These are phyloP conservation scores for Pseudocercospora ulei DNA, from an alignment of 2,329 filamentous ascomycete genomes.

Conservation along the genomic window DNA sequence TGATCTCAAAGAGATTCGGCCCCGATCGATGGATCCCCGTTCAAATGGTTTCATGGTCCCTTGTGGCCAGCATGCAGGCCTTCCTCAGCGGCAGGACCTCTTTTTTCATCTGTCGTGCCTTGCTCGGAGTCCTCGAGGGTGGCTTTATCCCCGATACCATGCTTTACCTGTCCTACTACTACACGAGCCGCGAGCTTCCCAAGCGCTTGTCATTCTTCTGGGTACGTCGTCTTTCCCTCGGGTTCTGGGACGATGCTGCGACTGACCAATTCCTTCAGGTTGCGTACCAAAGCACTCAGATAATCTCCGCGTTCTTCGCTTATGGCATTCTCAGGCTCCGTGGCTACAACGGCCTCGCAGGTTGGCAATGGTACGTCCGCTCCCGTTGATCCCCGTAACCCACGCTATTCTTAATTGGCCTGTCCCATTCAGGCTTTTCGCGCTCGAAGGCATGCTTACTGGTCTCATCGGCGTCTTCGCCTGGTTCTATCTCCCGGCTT, in stretches of 20 bases:
- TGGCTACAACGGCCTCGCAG: slow-evolving; percentile 43
- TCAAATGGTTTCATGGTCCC: slow-evolving; percentile 38
- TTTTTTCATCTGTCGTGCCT: slow-evolving; percentile 36
- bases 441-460: slow-evolving; percentile 50
- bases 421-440: too few species aligned
- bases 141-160: slow-evolving; percentile 56
- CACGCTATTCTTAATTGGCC: too few species aligned
- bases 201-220: slow-evolving; percentile 60
- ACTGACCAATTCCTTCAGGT: background rate
- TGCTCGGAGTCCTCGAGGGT: slow-evolving; percentile 39
- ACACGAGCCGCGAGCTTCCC: slow-evolving; percentile 60
- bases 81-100: slow-evolving; percentile 31
- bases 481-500: slow-evolving; percentile 46
- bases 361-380: slow-evolving; percentile 51
- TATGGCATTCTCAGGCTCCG: slow-evolving; percentile 45
- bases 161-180: slow-evolving; percentile 65
- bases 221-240: too few species aligned
- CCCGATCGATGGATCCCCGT: slow-evolving; percentile 41
- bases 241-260: too few species aligned
- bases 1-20: slow-evolving; percentile 41
- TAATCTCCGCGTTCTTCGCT: slow-evolving; percentile 49
- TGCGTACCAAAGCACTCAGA: slow-evolving; percentile 50
- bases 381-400: too few species aligned
- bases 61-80: slow-evolving; percentile 36
- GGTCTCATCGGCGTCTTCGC: slow-evolving; percentile 46